These are phyloP conservation scores for Chrysanthemum lavandulifolium DNA, from an alignment of 129 eudicot species.

Conservation along the genomic window DNA sequence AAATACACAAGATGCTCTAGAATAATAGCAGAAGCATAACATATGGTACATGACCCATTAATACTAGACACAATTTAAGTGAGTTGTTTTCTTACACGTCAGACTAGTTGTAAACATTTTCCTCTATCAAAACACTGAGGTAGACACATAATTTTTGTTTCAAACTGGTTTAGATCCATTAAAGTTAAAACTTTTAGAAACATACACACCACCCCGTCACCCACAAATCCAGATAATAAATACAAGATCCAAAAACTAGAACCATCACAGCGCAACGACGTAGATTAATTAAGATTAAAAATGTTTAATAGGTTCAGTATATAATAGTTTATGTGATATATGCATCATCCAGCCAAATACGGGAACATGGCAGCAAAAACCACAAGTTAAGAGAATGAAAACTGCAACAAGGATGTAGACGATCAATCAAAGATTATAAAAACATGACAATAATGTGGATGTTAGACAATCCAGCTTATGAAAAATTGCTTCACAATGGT, in stretches of 20 bases:
- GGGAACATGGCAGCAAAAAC: constrained; percentile 21
- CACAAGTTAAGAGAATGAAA: constrained; percentile 14
- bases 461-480: not conserved
- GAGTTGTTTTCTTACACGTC: not conserved
- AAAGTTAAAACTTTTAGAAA: constrained; percentile 2
- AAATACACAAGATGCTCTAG: constrained; percentile 4
- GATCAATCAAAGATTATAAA: constrained; percentile 3
- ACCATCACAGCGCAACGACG: not conserved
- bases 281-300: too few species aligned
- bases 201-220: not conserved
- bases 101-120: constrained; percentile 3
- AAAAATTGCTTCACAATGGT: not conserved
- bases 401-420: constrained; percentile 2
- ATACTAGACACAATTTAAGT: not conserved
- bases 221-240: constrained; percentile 3
- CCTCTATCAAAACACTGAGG: not conserved
- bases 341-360: constrained; percentile 8
- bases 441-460: constrained; percentile 4
- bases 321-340: constrained; percentile 1
- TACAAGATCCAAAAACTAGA: not conserved
- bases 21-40: not conserved
- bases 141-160: not conserved
- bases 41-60: constrained; percentile 1
- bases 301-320: not conserved
- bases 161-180: not conserved